Percentiles rank a stretch among this genome's conserved stretches.
phyloP scores from a whole-genome alignment of 176 grass and related monocot species.

The Cymbopogon citratus region DNA sequence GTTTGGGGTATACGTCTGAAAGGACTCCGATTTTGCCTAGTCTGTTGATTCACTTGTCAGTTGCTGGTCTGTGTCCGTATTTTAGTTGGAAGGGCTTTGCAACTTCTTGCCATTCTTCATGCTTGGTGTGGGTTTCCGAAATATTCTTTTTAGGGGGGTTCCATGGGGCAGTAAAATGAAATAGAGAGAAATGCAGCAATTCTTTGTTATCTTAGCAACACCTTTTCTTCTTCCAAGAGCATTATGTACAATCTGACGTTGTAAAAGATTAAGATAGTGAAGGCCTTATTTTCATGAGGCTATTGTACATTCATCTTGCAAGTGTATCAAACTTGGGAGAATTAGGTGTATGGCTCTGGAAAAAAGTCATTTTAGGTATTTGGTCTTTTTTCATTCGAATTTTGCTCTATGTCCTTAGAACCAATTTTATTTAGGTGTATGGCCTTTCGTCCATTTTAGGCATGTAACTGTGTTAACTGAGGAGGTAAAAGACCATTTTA shows the following conservation, averaged over 20 bases:
- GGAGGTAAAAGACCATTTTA: too few species aligned
- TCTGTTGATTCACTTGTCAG: slow-evolving; percentile 37
- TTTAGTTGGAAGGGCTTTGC: slow-evolving; percentile 63
- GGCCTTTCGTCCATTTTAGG: too few species aligned
- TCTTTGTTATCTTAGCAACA: slow-evolving; percentile 30
- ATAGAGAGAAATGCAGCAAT: slow-evolving; percentile 36
- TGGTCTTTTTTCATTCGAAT: too few species aligned
- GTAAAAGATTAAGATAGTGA: slow-evolving; percentile 36
- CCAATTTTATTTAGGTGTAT: too few species aligned
- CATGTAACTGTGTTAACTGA: too few species aligned
- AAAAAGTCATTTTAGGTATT: too few species aligned
- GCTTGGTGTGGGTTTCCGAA: slow-evolving; percentile 17
- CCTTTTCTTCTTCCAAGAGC: slow-evolving; percentile 27
- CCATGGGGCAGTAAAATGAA: slow-evolving; percentile 27
- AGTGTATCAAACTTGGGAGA: too few species aligned
- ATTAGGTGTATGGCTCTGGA: too few species aligned
- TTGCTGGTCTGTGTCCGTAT: slow-evolving; percentile 61
- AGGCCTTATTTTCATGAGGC: too few species aligned
- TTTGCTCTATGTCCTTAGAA: too few species aligned
- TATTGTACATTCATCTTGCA: slow-evolving; percentile 11
- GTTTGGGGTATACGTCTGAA: slow-evolving; percentile 31
- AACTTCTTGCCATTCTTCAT: slow-evolving; percentile 30
- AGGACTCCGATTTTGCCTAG: slow-evolving; percentile 50
- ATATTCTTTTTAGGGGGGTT: slow-evolving; percentile 23
- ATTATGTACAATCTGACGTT: slow-evolving; percentile 33